Percentiles rank a stretch among this genome's conserved stretches.
Evolutionary conservation across 306 rosid genomes (phyloP).

Genomic region (Medicago lupulina): DNA sequence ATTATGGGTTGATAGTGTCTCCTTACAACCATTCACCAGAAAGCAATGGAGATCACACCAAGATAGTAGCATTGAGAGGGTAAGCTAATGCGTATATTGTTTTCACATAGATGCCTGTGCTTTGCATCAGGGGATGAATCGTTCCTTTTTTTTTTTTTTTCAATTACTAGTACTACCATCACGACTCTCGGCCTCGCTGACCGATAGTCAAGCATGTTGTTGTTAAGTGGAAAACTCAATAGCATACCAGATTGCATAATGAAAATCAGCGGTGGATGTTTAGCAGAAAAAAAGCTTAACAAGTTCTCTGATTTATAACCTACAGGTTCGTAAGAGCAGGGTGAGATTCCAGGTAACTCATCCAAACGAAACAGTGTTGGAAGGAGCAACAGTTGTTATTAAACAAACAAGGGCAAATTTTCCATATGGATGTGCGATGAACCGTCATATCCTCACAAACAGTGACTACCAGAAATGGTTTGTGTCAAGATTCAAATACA

Average conservation of each 20-base stretch:
- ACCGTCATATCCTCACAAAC: conserved; percentile 59
- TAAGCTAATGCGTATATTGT: conserved; percentile 20
- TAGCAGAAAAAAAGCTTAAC: neutral
- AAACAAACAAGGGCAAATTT: conserved; percentile 54
- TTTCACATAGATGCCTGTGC: neutral
- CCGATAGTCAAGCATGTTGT: neutral
- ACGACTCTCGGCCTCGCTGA: neutral
- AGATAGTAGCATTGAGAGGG: conserved; percentile 61
- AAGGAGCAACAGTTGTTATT: conserved; percentile 48
- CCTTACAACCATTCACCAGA: conserved; percentile 72
- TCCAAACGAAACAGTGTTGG: conserved; percentile 49
- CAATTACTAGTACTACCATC: neutral
- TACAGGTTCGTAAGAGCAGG: conserved; percentile 65
- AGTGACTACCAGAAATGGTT: conserved; percentile 67
- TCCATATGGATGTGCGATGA: conserved; percentile 73
- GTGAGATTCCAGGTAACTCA: conserved; percentile 57
- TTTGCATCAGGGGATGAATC: neutral
- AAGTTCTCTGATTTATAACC: conserved; percentile 6
- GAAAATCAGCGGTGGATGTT: neutral
- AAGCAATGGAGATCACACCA: conserved; percentile 75
- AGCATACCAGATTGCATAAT: neutral
- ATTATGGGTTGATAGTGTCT: conserved; percentile 69
- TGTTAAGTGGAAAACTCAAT: neutral
- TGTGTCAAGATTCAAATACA: conserved; percentile 58
- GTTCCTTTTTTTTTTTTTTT: neutral